phyloP scores from a whole-genome alignment of 352 stramenopile species.

The Albugo laibachii region DNA sequence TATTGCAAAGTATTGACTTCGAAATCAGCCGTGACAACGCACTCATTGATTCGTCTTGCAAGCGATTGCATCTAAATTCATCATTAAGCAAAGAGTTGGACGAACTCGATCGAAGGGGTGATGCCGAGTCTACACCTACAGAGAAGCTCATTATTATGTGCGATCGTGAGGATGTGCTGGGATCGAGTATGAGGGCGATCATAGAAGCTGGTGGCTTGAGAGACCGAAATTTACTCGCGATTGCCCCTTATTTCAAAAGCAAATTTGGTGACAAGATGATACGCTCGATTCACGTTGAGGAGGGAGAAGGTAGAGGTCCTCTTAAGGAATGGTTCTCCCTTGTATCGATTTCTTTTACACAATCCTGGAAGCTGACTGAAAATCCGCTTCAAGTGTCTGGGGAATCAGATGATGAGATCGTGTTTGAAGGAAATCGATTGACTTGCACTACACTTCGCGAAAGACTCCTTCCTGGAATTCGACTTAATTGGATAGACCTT shows the following conservation, averaged over 20 bases:
- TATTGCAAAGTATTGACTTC: not conserved
- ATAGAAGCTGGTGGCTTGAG: not conserved
- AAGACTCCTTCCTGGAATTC: conserved; percentile 10
- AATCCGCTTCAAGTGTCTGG: no score
- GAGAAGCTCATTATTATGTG: conserved; percentile 21
- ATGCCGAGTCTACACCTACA: conserved; percentile 8
- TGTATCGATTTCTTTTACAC: conserved; percentile 5
- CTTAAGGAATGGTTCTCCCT: conserved; percentile 58
- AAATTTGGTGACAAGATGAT: conserved; percentile 53
- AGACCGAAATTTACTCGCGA: conserved; percentile 10
- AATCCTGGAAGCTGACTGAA: no score
- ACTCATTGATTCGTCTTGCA: conserved; percentile 26
- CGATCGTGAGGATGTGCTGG: conserved; percentile 18
- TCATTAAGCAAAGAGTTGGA: not conserved
- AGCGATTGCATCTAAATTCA: conserved; percentile 25
- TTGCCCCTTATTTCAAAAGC: conserved; percentile 46
- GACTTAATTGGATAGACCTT: conserved; percentile 15
- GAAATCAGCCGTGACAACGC: conserved; percentile 6
- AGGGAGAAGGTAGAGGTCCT: conserved; percentile 52
- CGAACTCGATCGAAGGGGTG: not conserved
- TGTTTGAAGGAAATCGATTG: no score
- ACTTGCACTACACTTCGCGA: no score
- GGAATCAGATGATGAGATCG: no score
- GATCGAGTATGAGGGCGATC: conserved; percentile 17
- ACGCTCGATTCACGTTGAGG: conserved; percentile 30